These are phyloP conservation scores for Phyllosticta citrichinensis DNA, from an alignment of 2,329 filamentous ascomycete species.

Conservation along the genomic window DNA sequence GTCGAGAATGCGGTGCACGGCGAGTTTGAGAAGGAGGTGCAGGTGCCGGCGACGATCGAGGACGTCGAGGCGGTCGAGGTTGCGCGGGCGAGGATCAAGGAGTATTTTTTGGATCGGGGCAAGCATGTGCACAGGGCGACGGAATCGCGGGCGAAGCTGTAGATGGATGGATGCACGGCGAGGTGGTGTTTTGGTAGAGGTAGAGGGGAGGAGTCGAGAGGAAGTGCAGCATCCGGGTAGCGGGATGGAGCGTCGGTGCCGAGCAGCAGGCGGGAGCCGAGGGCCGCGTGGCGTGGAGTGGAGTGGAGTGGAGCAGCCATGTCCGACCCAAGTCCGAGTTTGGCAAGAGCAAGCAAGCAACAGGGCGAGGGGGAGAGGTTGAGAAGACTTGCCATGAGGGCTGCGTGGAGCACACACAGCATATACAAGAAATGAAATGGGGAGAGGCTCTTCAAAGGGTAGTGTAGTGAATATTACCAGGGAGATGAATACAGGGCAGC, in stretches of 20 bases:
- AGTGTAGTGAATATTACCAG: neutral
- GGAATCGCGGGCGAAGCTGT: constrained; percentile 30
- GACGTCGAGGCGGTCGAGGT: constrained; percentile 65
- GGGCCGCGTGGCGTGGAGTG: too few relatives aligned
- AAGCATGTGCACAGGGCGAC: constrained; percentile 30
- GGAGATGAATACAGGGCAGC: neutral
- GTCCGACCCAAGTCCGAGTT: neutral
- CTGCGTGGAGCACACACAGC: too few relatives aligned
- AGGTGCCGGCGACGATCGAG: constrained; percentile 76
- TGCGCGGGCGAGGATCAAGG: constrained; percentile 58
- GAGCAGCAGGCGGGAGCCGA: neutral
- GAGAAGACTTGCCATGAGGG: neutral
- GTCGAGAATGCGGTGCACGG: constrained; percentile 71
- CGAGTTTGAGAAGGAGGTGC: constrained; percentile 61
- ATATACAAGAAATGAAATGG: too few relatives aligned
- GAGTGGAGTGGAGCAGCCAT: too few relatives aligned
- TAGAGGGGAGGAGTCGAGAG: neutral
- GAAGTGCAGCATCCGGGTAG: neutral
- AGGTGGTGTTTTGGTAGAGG: neutral
- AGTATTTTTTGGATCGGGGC: constrained; percentile 56
- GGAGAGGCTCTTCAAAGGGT: too few relatives aligned
- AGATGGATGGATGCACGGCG: constrained; percentile 33
- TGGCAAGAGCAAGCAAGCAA: neutral
- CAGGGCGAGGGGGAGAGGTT: neutral
- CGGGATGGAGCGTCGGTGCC: neutral